Conservation (phyloP, 805 yeast genomes). For the Lachancea kluyveri region DNA sequence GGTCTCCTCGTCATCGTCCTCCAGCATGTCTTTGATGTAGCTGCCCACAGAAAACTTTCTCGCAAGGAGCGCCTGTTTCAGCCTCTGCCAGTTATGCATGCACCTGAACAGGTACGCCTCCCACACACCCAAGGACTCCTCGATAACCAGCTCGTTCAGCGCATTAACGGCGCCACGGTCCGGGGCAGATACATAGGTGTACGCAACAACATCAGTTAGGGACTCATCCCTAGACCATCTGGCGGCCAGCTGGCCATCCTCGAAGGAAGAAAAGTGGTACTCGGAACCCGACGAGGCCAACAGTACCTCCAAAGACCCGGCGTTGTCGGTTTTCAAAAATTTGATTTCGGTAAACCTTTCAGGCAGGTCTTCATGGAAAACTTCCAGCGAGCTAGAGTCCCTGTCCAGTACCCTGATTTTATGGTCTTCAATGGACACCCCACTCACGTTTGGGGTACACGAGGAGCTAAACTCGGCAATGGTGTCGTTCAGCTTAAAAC, state of each 20-base stretch:
- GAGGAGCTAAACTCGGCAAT: conserved; percentile 10
- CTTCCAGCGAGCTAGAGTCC: conserved; percentile 11
- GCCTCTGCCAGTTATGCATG: conserved; percentile 15
- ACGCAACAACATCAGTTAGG: conserved; percentile 33
- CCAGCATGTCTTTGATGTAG: conserved; percentile 9
- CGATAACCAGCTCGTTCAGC: conserved; percentile 17
- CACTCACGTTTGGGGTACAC: conserved; percentile 14
- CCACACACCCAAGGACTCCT: conserved; percentile 11
- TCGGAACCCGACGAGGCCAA: conserved; percentile 10
- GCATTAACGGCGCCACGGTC: conserved; percentile 13
- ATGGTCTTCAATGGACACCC: conserved; percentile 7
- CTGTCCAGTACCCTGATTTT: conserved; percentile 16
- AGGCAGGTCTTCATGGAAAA: conserved; percentile 15
- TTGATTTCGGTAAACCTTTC: conserved; percentile 11
- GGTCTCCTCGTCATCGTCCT: conserved; percentile 14
- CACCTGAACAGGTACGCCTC: conserved; percentile 28
- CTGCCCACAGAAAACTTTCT: conserved; percentile 11
- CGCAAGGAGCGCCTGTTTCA: conserved; percentile 12
- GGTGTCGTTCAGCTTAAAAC: conserved; percentile 12
- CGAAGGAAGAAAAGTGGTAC: conserved; percentile 15
- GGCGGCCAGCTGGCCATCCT: conserved; percentile 17
- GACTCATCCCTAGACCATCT: conserved; percentile 43
- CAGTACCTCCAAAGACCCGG: conserved; percentile 11
- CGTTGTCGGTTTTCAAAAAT: conserved; percentile 16
- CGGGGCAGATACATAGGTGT: conserved; percentile 18